Conservation (phyloP, 1,284 basidiomycete species). For the Ustilago shanxiensis region DNA sequence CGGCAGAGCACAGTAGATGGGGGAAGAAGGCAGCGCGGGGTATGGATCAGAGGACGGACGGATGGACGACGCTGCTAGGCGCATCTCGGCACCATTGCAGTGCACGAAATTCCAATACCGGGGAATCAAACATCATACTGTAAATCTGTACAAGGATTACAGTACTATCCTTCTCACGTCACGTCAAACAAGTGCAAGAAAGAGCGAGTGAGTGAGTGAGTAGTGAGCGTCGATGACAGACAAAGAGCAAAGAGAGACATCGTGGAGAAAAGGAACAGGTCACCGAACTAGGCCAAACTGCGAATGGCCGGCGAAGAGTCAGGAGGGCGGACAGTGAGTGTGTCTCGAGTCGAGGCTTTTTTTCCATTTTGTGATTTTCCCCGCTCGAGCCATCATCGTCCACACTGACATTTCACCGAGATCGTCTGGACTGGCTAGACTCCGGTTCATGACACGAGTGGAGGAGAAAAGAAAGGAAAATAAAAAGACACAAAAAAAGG, state of each 20-base stretch:
- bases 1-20: too few relatives aligned
- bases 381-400: conserved; percentile 28
- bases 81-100: conserved; percentile 38
- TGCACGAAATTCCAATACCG: conserved; percentile 9
- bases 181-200: conserved; percentile 6
- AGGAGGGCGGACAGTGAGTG: background rate
- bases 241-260: background rate
- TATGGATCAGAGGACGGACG: too few relatives aligned
- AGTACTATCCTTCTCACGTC: background rate
- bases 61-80: conserved; percentile 17
- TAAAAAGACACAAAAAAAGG: conserved; percentile 1
- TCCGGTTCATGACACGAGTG: too few relatives aligned
- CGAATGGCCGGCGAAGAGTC: background rate
- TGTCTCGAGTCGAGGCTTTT: background rate
- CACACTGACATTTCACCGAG: conserved; percentile 17
- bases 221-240: too few relatives aligned
- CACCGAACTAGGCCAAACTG: conserved; percentile 5
- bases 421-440: too few relatives aligned
- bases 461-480: conserved; percentile 9
- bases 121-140: conserved; percentile 37
- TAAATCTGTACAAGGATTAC: too few relatives aligned
- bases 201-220: background rate
- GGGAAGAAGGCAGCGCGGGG: too few relatives aligned
- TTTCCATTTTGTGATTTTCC: conserved; percentile 18
- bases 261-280: conserved; percentile 3